phyloP scores from a whole-genome alignment of 495 filamentous ascomycete genomes.

The Tuber microsphaerosporum region DNA sequence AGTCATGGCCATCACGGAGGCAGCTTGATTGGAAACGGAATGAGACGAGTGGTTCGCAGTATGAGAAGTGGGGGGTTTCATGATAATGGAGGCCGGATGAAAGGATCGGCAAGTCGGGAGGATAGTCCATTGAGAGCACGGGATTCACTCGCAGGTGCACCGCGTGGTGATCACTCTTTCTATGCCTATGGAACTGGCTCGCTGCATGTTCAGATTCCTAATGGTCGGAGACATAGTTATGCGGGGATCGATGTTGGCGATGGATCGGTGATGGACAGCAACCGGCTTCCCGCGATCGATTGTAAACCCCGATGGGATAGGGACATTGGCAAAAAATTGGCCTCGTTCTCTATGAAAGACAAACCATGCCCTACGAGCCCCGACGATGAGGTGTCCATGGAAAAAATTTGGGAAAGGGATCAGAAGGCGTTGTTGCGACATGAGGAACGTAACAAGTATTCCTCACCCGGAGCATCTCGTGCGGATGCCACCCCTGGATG shows the following conservation, averaged over 20 bases:
- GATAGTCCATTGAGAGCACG: conserved; percentile 35
- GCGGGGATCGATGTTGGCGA: conserved; percentile 25
- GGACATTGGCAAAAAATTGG: conserved; percentile 19
- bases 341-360: conserved; percentile 15
- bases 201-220: conserved; percentile 32
- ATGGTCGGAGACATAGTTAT: conserved; percentile 29
- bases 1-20: conserved; percentile 23
- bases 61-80: conserved; percentile 30
- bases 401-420: conserved; percentile 31
- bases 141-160: conserved; percentile 29
- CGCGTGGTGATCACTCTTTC: conserved; percentile 34
- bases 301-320: conserved; percentile 1
- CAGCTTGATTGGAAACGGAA: conserved; percentile 29
- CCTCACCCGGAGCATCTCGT: conserved; percentile 6
- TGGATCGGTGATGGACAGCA: background rate
- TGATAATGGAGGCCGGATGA: conserved; percentile 21
- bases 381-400: conserved; percentile 33
- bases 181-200: conserved; percentile 30
- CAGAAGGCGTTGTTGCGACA: conserved; percentile 26
- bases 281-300: background rate
- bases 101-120: conserved; percentile 32
- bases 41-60: conserved; percentile 29
- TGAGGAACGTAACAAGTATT: conserved; percentile 27
- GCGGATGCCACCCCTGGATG: conserved; percentile 17
- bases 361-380: conserved; percentile 34